Percentiles rank a stretch among this genome's conserved stretches.
phyloP scores from a whole-genome alignment of 129 eudicot species.

The Flaveria sonorensis region DNA sequence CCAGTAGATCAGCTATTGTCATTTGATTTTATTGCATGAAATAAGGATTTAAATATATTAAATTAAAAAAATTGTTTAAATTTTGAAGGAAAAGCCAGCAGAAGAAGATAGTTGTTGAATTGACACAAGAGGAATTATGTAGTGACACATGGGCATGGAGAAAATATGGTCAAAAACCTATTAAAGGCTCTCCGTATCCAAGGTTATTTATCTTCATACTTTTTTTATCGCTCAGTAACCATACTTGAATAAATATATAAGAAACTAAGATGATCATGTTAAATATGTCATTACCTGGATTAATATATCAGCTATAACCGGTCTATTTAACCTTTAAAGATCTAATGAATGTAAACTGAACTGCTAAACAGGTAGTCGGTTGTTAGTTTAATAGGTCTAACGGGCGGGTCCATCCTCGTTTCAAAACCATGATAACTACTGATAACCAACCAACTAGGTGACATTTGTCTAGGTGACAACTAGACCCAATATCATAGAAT shows the following conservation, averaged over 20 bases:
- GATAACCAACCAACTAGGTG: no score
- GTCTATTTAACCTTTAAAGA: no score
- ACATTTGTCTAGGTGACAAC: slow-evolving; percentile 8
- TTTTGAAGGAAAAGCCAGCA: slow-evolving; percentile 64
- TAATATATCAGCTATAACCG: no score
- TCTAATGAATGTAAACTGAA: no score
- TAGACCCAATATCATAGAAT: not conserved
- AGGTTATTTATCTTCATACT: slow-evolving; percentile 39
- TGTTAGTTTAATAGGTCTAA: no score
- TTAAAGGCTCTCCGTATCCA: slow-evolving; percentile 85
- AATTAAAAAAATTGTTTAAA: not conserved
- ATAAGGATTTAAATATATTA: not conserved
- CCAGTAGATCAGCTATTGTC: no score
- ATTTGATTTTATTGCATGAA: not conserved
- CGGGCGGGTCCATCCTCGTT: no score
- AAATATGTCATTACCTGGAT: no score
- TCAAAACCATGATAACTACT: no score
- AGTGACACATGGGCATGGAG: slow-evolving; percentile 87
- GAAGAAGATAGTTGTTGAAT: slow-evolving; percentile 53
- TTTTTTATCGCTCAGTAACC: not conserved
- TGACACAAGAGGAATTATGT: slow-evolving; percentile 71
- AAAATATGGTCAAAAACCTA: slow-evolving; percentile 86
- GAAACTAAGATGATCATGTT: no score
- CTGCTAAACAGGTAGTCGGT: no score
- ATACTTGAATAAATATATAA: not conserved